A percentile compares a stretch with the other conserved stretches of the same genome.
Conservation (phyloP, 257 asterid genomes). For the Rehmannia glutinosa region DNA sequence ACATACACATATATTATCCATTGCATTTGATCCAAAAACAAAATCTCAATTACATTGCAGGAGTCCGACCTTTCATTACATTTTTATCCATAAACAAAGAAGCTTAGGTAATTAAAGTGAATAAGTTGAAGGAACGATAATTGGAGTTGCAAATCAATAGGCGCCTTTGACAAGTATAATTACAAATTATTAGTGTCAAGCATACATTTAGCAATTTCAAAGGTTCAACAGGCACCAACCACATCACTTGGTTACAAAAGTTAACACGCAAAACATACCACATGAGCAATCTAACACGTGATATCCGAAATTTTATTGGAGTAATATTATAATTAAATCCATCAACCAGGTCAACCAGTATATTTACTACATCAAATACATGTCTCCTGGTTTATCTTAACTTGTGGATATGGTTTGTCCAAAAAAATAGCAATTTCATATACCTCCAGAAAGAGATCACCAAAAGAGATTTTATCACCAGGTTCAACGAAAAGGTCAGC, state of each 20-base stretch:
- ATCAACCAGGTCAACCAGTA: neutral
- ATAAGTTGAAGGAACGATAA: neutral
- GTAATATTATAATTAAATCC: conserved; percentile 7
- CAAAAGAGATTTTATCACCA: conserved; percentile 78
- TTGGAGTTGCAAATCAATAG: neutral
- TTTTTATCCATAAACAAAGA: no score
- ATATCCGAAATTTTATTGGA: neutral
- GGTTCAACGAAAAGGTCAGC: conserved; percentile 79
- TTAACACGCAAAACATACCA: no score
- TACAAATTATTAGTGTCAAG: neutral
- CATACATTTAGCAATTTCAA: no score
- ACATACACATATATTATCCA: no score
- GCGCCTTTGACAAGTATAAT: conserved; percentile 5
- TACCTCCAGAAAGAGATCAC: conserved; percentile 95
- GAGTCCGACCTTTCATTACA: no score
- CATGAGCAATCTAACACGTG: neutral
- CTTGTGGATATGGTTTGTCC: neutral
- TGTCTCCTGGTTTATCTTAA: neutral
- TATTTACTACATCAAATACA: neutral
- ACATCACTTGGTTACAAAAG: no score
- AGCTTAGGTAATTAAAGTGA: no score
- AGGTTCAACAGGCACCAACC: no score
- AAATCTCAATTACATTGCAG: no score
- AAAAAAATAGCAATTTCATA: neutral
- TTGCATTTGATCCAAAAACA: no score